Conservation (phyloP, 768 basidiomycete species). For the Cytidiella melzeri region DNA sequence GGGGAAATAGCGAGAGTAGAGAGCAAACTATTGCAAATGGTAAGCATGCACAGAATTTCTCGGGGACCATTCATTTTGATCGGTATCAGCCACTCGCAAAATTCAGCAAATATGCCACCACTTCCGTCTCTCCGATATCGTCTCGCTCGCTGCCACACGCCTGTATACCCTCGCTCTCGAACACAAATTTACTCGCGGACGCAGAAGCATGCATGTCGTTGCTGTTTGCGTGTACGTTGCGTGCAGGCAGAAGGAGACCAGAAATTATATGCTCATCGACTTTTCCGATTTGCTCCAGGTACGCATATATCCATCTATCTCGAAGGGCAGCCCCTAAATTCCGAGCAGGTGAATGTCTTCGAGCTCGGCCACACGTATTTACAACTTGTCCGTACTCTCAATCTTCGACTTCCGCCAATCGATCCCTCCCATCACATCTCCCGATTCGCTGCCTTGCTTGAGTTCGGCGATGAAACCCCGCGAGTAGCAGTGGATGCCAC, state of each 20-base stretch:
- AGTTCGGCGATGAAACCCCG: constrained; percentile 92
- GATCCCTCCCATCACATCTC: constrained; percentile 97
- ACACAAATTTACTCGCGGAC: constrained; percentile 89
- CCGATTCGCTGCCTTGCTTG: constrained; percentile 89
- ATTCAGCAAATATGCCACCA: constrained; percentile 80
- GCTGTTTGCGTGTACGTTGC: constrained; percentile 95
- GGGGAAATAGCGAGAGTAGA: constrained; percentile 74
- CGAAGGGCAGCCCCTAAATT: not conserved
- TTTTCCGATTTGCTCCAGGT: constrained; percentile 96
- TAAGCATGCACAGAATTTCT: constrained; percentile 26
- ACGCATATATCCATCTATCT: not conserved
- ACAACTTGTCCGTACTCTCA: constrained; percentile 84
- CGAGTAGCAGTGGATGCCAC: constrained; percentile 90
- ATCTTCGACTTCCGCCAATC: constrained; percentile 79
- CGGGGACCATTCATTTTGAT: too few relatives aligned
- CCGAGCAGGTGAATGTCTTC: constrained; percentile 85
- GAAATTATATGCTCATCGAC: constrained; percentile 97
- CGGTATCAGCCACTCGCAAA: constrained; percentile 62
- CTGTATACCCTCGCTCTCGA: constrained; percentile 92
- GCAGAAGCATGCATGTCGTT: constrained; percentile 88
- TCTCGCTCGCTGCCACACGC: constrained; percentile 75
- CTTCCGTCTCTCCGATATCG: constrained; percentile 71
- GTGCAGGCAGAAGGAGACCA: constrained; percentile 84
- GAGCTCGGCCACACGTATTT: constrained; percentile 95
- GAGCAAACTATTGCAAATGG: constrained; percentile 92